Evolutionary conservation across 2,329 filamentous ascomycete species (phyloP).

Genomic region (Colletotrichum sp.): DNA sequence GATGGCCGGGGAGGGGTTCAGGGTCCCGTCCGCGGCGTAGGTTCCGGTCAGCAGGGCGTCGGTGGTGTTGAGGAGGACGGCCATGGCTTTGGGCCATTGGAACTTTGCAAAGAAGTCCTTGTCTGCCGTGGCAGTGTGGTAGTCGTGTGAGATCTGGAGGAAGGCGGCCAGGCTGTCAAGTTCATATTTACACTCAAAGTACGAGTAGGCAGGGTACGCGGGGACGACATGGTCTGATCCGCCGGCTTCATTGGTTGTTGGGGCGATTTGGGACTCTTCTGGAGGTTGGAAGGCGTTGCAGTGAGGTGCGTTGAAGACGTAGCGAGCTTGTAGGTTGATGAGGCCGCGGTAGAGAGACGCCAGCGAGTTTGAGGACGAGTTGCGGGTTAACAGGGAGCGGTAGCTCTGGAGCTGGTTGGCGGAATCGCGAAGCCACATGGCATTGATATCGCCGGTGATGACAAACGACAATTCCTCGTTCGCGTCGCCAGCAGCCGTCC

Average conservation of each 20-base stretch:
- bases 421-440: conserved; percentile 92
- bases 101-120: conserved; percentile 74
- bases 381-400: conserved; percentile 64
- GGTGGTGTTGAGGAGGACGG: conserved; percentile 72
- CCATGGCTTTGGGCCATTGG: conserved; percentile 75
- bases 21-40: conserved; percentile 64
- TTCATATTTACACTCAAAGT: conserved; percentile 95
- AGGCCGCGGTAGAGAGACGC: conserved; percentile 75
- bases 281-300: conserved; percentile 97
- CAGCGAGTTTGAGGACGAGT: conserved; percentile 58
- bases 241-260: conserved; percentile 59
- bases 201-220: conserved; percentile 69
- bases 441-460: conserved; percentile 88
- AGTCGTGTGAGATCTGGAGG: conserved; percentile 80
- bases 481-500: conserved; percentile 58
- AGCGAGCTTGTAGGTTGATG: conserved; percentile 78
- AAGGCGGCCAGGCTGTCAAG: conserved; percentile 91
- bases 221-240: conserved; percentile 55
- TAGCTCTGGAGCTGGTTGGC: conserved; percentile 82
- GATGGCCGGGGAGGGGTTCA: conserved; percentile 70
- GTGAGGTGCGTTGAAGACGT: conserved; percentile 74
- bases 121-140: conserved; percentile 76
- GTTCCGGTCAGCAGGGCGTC: conserved; percentile 76
- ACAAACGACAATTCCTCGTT: conserved; percentile 72
- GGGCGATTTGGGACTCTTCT: conserved; percentile 69